Conservation (phyloP, 2,329 filamentous ascomycete genomes). For the Pseudocercospora fuligena region DNA sequence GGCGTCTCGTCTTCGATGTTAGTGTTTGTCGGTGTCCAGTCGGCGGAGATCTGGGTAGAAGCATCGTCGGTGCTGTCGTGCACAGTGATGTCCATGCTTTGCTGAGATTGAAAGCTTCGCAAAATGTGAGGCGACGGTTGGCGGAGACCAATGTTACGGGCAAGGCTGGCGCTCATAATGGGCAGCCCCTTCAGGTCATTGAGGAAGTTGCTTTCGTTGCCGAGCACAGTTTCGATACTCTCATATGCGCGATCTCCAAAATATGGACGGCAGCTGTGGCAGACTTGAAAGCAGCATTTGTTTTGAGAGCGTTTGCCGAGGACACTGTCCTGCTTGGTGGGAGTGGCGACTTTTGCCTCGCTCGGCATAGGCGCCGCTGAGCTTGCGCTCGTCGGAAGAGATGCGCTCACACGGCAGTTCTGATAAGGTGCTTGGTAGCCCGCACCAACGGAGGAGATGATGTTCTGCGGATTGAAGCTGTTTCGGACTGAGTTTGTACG, state of each 20-base stretch:
- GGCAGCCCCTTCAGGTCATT: conserved; percentile 43
- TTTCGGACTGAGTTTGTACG: background rate
- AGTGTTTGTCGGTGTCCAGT: conserved; percentile 35
- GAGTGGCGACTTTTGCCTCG: conserved; percentile 17
- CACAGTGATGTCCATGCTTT: conserved; percentile 37
- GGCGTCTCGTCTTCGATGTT: conserved; percentile 31
- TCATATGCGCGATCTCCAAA: conserved; percentile 53
- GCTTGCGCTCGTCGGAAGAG: conserved; percentile 12
- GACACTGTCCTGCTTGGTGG: conserved; percentile 21
- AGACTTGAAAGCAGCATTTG: conserved; percentile 52
- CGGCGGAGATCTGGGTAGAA: conserved; percentile 31
- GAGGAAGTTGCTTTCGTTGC: conserved; percentile 32
- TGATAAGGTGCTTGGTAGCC: conserved; percentile 24
- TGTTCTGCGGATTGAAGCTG: conserved; percentile 21
- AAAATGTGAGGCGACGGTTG: conserved; percentile 11
- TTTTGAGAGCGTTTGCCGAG: conserved; percentile 6
- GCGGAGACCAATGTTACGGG: conserved; percentile 43
- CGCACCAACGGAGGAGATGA: conserved; percentile 36
- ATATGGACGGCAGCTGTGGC: conserved; percentile 56
- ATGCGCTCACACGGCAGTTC: conserved; percentile 17
- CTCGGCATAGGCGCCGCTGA: conserved; percentile 13
- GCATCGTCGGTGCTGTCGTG: conserved; percentile 26
- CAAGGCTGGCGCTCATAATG: conserved; percentile 41
- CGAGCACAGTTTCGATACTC: conserved; percentile 51
- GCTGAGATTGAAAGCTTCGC: conserved; percentile 12